These are phyloP conservation scores for Penicillium sp. DNA, from an alignment of 2,329 filamentous ascomycete species.

Conservation along the genomic window DNA sequence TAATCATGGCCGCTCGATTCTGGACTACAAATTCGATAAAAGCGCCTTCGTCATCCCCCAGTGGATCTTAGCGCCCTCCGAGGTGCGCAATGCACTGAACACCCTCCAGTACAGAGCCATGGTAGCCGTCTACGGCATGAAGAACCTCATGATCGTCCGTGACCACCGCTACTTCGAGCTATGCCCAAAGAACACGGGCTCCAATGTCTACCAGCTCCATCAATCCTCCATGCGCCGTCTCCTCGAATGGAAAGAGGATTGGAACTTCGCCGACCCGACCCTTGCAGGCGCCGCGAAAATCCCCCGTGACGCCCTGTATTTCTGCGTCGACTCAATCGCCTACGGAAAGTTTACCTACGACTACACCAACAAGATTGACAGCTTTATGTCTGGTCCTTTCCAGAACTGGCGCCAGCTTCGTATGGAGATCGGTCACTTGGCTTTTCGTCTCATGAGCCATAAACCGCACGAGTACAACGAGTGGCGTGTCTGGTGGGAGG, in stretches of 20 bases:
- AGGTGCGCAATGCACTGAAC: conserved; percentile 8
- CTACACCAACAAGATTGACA: conserved; percentile 6
- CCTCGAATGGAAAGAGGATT: conserved; percentile 20
- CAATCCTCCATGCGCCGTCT: conserved; percentile 25
- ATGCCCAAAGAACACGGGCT: conserved; percentile 16
- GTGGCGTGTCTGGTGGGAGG: conserved; percentile 25
- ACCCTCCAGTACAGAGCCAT: conserved; percentile 16
- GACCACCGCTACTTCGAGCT: conserved; percentile 23
- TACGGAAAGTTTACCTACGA: conserved; percentile 15
- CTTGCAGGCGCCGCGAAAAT: conserved; percentile 25
- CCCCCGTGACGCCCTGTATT: conserved; percentile 18
- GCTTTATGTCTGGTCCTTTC: conserved; percentile 9
- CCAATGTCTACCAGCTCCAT: conserved; percentile 11
- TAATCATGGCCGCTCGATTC: conserved; percentile 1
- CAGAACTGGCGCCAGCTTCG: conserved; percentile 15
- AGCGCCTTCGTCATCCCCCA: conserved; percentile 12
- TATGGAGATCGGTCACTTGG: conserved; percentile 6
- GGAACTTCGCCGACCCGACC: conserved; percentile 10
- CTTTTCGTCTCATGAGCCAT: conserved; percentile 12
- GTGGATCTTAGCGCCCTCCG: conserved; percentile 8
- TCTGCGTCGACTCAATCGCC: conserved; percentile 19
- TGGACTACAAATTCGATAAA: conserved; percentile 15
- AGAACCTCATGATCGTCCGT: conserved; percentile 14
- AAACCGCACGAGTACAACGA: conserved; percentile 14
- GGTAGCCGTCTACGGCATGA: conserved; percentile 11